A percentile compares a stretch with the other conserved stretches of the same genome.
phyloP scores from a whole-genome alignment of 164 flowering plant genomes.

The Kalanchoe fedtschenkoi region DNA sequence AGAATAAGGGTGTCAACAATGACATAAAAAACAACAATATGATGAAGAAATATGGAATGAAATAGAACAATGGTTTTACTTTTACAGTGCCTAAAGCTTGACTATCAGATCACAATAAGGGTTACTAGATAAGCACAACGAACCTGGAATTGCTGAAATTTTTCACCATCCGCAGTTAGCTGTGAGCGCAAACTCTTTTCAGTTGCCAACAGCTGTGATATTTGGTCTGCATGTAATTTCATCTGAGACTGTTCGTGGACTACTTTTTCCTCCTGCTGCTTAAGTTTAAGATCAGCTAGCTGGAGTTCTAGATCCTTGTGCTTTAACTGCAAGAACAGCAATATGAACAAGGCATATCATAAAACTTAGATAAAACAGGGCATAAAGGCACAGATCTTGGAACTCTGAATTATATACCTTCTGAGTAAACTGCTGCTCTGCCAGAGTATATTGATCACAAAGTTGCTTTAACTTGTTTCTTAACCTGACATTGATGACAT shows the following conservation, averaged over 20 bases:
- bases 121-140: slow-evolving; percentile 7
- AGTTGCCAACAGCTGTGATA: slow-evolving; percentile 67
- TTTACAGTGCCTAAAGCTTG: too few relatives aligned
- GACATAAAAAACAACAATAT: too few relatives aligned
- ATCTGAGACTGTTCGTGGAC: slow-evolving; percentile 76
- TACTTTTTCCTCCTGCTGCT: slow-evolving; percentile 76
- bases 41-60: too few relatives aligned
- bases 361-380: background rate
- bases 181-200: slow-evolving; percentile 83
- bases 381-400: background rate
- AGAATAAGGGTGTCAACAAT: too few relatives aligned
- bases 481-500: slow-evolving; percentile 36
- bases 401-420: slow-evolving; percentile 30
- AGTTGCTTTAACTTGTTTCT: slow-evolving; percentile 72
- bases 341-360: background rate
- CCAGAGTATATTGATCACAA: slow-evolving; percentile 61
- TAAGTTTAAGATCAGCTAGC: slow-evolving; percentile 74
- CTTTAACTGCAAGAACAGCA: slow-evolving; percentile 53
- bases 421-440: slow-evolving; percentile 76
- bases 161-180: slow-evolving; percentile 86
- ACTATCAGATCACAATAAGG: background rate
- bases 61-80: too few relatives aligned
- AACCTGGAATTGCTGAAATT: slow-evolving; percentile 93
- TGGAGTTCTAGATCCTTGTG: slow-evolving; percentile 82
- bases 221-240: slow-evolving; percentile 84